phyloP scores from a whole-genome alignment of 257 asterid species.

The Eucommia ulmoides region DNA sequence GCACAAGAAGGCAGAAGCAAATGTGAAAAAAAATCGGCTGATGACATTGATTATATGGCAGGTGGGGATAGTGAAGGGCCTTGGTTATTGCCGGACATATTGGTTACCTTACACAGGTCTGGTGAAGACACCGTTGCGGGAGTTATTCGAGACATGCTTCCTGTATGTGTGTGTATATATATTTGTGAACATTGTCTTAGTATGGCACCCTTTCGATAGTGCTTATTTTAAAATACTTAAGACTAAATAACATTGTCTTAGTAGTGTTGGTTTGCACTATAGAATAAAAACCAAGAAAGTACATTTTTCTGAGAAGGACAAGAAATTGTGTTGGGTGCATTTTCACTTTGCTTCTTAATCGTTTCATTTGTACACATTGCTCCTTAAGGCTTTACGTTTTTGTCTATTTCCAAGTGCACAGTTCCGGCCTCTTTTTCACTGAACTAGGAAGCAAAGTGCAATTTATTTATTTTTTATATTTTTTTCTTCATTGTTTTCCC shows the following conservation, averaged over 20 bases:
- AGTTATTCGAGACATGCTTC: constrained; percentile 63
- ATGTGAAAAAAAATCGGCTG: not conserved
- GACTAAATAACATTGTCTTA: not conserved
- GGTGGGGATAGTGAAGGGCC: constrained; percentile 86
- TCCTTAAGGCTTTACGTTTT: too few species aligned
- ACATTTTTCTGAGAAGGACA: not conserved
- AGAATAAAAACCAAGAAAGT: not conserved
- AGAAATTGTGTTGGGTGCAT: not conserved
- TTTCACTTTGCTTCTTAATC: too few species aligned
- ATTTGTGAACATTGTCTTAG: not conserved
- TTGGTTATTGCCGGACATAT: constrained; percentile 69
- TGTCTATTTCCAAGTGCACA: too few species aligned
- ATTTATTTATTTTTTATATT: too few species aligned
- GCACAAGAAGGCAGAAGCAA: too few species aligned
- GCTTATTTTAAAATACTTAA: not conserved
- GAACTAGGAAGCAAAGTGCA: too few species aligned
- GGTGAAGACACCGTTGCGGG: constrained; percentile 60
- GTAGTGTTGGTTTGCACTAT: too few species aligned
- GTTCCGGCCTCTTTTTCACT: too few species aligned
- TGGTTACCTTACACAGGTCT: constrained; percentile 63
- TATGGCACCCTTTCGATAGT: not conserved
- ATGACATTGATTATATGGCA: constrained; percentile 17
- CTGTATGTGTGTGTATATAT: constrained; percentile 36
- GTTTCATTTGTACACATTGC: too few species aligned
- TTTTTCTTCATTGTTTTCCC: too few species aligned